Evolutionary conservation across 257 asterid species (phyloP), one percentile per base, ranked within the genome.

Genomic region (Nicotiana noctiflora): DNA sequence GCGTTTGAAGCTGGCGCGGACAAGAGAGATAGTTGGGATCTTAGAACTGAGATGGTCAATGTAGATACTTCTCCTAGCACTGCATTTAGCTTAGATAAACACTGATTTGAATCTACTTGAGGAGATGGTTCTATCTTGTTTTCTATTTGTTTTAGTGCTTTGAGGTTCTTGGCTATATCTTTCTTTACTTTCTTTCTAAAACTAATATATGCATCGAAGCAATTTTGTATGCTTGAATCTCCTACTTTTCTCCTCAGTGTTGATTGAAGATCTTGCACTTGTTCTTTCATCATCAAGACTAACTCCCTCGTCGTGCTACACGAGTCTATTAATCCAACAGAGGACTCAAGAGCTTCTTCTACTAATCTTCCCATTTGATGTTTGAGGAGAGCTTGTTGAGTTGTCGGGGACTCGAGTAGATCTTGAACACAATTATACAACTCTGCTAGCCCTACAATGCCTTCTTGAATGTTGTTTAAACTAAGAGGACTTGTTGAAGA

Each of bases 231-330:
- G 85, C 53, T 76, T 75, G 91, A 72, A 18, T 87, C 91, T 68
- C 61, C 29, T 1, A 89, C 92, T 84, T 88, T 89, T 11, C 92
- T 77, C 5, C 93, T 88, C 61, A 91, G 27, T 1, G 90, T 88
- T 18, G 93, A 89, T 51, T 89, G 92, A 19, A 89, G 88, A 52
- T 78, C 51, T 23, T 83, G 92, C 7, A 91, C 82, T 8, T 89
- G 83, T 49, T 89, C 90, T 15, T 81, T 89, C 37, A 91, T 87
- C 88, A 76, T 80, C 34, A 79, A 86, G 40, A 88, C 40, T n/a
- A 89, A 12, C 15, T 88, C 93, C 79, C 83, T 82, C 0, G 84
- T 76, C 37, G 85, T 46, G 55, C 76, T 77, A 89, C 93, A 89
- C 10, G 83, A 83, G 72, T 91, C 95, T 25, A 91, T 77, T 79